Percentiles rank a stretch among this genome's conserved stretches.
Evolutionary conservation across 1,284 basidiomycete genomes (phyloP).

Genomic region (Irpex sp.): DNA sequence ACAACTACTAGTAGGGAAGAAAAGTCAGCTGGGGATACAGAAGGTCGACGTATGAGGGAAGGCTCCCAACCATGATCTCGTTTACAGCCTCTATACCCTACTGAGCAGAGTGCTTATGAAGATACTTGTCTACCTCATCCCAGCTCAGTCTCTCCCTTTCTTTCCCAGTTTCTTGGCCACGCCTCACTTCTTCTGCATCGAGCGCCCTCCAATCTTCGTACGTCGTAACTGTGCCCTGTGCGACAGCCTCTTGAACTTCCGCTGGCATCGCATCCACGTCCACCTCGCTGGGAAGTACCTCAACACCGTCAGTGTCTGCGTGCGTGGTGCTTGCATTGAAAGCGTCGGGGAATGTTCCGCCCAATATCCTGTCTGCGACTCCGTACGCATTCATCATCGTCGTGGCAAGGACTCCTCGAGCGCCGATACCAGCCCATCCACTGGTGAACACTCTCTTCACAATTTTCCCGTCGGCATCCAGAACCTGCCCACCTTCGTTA

Average conservation of each 20-base stretch:
- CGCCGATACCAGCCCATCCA: constrained; percentile 93
- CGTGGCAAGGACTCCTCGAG: constrained; percentile 87
- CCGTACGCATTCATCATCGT: constrained; percentile 94
- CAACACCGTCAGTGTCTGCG: constrained; percentile 15
- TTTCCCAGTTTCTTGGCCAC: constrained; percentile 60
- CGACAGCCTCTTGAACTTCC: constrained; percentile 54
- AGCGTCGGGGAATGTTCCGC: constrained; percentile 42
- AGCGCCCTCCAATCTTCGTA: constrained; percentile 72
- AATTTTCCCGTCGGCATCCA: constrained; percentile 37
- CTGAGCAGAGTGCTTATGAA: background rate
- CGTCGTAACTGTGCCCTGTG: constrained; percentile 42
- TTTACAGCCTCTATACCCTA: no score
- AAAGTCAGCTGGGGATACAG: no score
- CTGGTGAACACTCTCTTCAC: constrained; percentile 81
- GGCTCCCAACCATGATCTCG: no score
- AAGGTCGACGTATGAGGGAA: no score
- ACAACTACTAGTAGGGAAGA: no score
- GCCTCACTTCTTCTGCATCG: constrained; percentile 61
- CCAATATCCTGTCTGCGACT: constrained; percentile 68
- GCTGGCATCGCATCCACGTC: constrained; percentile 44
- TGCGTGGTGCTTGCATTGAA: constrained; percentile 7
- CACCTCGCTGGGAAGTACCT: constrained; percentile 45
- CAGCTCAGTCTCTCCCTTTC: constrained; percentile 78
- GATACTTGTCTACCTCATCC: constrained; percentile 40
- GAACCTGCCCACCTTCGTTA: constrained; percentile 43